Percentiles rank a stretch among this genome's conserved stretches.
phyloP scores from a whole-genome alignment of 257 asterid species.

The Petunia axillaris region DNA sequence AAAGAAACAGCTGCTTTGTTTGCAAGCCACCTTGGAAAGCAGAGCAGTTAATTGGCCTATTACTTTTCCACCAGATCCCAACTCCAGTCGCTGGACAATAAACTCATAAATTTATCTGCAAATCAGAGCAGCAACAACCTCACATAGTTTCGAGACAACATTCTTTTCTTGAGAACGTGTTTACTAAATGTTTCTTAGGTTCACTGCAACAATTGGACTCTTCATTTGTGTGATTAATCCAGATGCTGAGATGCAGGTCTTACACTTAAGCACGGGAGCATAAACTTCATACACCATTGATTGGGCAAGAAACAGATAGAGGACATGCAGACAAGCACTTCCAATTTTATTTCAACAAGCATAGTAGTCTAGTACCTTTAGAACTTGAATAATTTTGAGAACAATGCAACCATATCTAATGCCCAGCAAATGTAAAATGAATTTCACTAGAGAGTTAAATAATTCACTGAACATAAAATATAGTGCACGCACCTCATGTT shows the following conservation, averaged over 20 bases:
- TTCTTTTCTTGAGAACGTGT: neutral
- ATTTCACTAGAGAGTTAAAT: too few relatives aligned
- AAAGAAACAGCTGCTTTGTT: neutral
- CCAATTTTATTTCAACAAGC: neutral
- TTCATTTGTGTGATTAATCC: too few relatives aligned
- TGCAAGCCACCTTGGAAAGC: neutral
- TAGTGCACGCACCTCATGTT: conserved; percentile 53
- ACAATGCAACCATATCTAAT: neutral
- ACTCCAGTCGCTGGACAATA: neutral
- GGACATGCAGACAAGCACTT: neutral
- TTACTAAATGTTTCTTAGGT: neutral
- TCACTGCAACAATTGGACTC: neutral
- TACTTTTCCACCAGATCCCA: neutral
- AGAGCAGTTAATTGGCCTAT: neutral
- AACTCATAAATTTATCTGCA: neutral
- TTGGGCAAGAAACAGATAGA: neutral
- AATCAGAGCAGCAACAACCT: conserved; percentile 5
- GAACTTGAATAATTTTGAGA: neutral
- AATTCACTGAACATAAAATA: neutral
- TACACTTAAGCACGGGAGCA: neutral
- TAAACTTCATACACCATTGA: neutral
- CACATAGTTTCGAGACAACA: neutral
- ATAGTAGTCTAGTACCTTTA: neutral
- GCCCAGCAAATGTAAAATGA: neutral
- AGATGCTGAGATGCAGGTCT: neutral